Evolutionary conservation across 768 basidiomycete genomes (phyloP).

Genomic region (Xerocomus spinulosus): DNA sequence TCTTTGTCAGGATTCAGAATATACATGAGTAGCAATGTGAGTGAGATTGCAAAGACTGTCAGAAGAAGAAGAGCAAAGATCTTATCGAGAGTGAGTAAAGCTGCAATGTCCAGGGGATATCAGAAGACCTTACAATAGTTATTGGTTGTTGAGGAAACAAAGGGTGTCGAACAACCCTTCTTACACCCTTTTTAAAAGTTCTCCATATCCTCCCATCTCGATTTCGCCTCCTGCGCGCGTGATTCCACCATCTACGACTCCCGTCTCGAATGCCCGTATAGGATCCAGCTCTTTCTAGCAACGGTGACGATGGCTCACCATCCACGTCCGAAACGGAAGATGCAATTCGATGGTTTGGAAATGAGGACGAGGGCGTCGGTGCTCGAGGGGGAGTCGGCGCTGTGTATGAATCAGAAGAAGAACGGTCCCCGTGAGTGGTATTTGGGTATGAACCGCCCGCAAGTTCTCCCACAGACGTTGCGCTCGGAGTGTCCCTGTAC

Average conservation of each 20-base stretch:
- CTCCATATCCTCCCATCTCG: conserved; percentile 46
- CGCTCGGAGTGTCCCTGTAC: conserved; percentile 16
- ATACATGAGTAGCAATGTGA: conserved; percentile 87
- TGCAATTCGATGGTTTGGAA: conserved; percentile 44
- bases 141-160: conserved; percentile 77
- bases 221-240: conserved; percentile 48
- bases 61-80: conserved; percentile 71
- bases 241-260: conserved; percentile 55
- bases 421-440: conserved; percentile 17
- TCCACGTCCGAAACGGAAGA: conserved; percentile 61
- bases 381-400: conserved; percentile 63
- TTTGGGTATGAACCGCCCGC: conserved; percentile 22
- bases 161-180: conserved; percentile 61
- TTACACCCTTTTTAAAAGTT: conserved; percentile 49
- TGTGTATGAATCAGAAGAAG: conserved; percentile 31
- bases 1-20: conserved; percentile 95
- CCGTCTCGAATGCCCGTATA: conserved; percentile 42
- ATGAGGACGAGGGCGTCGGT: conserved; percentile 56
- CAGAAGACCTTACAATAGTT: conserved; percentile 58
- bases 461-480: conserved; percentile 8
- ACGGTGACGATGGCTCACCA: conserved; percentile 50
- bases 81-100: conserved; percentile 36
- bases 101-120: background rate
- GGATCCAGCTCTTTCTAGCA: conserved; percentile 28
- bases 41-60: conserved; percentile 72